phyloP scores from a whole-genome alignment of 345 rosid species.

The Triadica sebifera region DNA sequence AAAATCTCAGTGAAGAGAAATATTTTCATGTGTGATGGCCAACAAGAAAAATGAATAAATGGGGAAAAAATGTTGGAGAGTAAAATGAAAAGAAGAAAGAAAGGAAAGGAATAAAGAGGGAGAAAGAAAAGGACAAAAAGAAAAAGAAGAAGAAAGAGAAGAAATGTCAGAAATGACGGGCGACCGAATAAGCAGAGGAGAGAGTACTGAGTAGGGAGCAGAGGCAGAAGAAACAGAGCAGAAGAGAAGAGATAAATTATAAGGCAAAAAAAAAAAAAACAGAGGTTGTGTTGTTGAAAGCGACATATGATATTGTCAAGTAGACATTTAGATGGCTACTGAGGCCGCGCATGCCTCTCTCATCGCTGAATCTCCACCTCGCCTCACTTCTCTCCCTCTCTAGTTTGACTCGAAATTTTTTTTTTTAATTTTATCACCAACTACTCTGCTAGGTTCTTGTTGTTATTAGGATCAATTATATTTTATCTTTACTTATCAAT shows the following conservation, averaged over 20 bases:
- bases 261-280: too few species aligned
- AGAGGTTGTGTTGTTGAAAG: conserved; percentile 12
- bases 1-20: background rate
- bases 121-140: conserved; percentile 7
- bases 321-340: conserved; percentile 32
- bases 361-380: background rate
- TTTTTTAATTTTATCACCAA: too few species aligned
- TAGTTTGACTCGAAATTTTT: background rate
- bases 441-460: too few species aligned
- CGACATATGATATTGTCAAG: conserved; percentile 24
- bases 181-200: conserved; percentile 25
- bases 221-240: background rate
- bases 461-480: too few species aligned
- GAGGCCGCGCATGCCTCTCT: conserved; percentile 30
- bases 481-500: too few species aligned
- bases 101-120: background rate
- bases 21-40: too few species aligned
- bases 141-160: conserved; percentile 3
- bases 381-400: too few species aligned
- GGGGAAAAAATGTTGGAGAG: background rate
- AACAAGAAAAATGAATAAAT: too few species aligned
- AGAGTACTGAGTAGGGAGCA: background rate
- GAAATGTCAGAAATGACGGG: conserved; percentile 28
- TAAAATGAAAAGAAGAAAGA: too few species aligned
- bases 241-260: too few species aligned